Base-by-base conservation (phyloP, 768 basidiomycete species). In the Dacryopinax spathularia region DNA sequence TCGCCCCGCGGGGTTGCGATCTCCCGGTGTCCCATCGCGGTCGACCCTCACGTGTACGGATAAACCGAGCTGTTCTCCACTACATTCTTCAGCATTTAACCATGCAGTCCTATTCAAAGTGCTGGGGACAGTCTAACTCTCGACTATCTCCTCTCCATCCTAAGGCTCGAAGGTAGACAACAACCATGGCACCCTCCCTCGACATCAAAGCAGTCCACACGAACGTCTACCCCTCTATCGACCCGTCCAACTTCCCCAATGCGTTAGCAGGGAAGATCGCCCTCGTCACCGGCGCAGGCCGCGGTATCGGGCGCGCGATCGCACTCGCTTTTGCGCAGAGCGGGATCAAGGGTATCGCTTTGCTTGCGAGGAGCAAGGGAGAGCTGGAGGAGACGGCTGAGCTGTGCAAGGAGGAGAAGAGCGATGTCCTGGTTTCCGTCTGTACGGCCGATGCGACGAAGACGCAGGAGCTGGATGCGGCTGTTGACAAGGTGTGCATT, bases 371-470 rank as follows among this genome's bases (percentile, higher is more conserved):
- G 48, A 56, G 48, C 48, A 56, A 15, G 48, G 48, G 48, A 5
- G 48, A 56, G 29, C 48, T 56, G 48, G 48, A 56, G 48, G 48
- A 56, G 48, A 56, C 48, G 48, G 48, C 48, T 10, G 13, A 13
- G 48, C 29, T 56, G 29, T 56, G 48, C 48, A 13, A 29, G 48
- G 31, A 56, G 48, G 48, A 56, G 39, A 41, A 41, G 25, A 22
- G 13, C 5, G 48, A 20, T 22, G 10, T 56, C 25, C 13, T 27
- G 48, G 48, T 56, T 3, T 27, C 25, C 48, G 29, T 56, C 13
- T 56, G 48, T 29, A 10, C 48, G 9, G 48, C 48, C 25, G 48
- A 56, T 20, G 48, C 48, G 48, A 31, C 48, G 5, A 56, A 56
- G 48, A 56, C 48, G 25, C 9, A 6, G 3, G 48, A 56, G 48